Conservation (phyloP, 352 stramenopile species). For the Pythium phragmitis region DNA sequence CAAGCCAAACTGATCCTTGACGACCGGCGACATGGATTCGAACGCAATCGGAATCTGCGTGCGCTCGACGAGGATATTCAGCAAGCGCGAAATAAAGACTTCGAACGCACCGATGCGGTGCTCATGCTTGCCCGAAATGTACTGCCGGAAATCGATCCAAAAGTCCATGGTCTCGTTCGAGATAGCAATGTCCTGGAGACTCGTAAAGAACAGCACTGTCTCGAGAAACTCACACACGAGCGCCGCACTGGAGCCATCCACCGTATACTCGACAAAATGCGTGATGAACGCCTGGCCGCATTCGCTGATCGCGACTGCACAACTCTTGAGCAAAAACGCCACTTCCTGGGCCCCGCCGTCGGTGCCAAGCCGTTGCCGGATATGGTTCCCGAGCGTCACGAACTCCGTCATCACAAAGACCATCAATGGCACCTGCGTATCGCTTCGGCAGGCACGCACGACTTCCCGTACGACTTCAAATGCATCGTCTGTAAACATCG, state of each 20-base stretch:
- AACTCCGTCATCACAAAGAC: slow-evolving; percentile 80
- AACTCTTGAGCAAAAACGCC: slow-evolving; percentile 49
- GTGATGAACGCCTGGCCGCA: slow-evolving; percentile 76
- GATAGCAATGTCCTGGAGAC: slow-evolving; percentile 55
- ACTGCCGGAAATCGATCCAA: slow-evolving; percentile 76
- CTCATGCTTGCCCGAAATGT: slow-evolving; percentile 78
- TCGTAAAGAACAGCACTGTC: slow-evolving; percentile 66
- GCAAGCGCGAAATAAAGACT: slow-evolving; percentile 64
- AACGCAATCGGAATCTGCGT: slow-evolving; percentile 65
- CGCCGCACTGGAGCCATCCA: slow-evolving; percentile 53
- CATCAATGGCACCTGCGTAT: slow-evolving; percentile 68
- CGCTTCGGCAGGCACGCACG: slow-evolving; percentile 54
- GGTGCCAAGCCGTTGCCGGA: slow-evolving; percentile 34
- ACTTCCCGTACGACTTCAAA: slow-evolving; percentile 69
- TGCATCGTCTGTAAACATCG: slow-evolving; percentile 41
- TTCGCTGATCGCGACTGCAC: slow-evolving; percentile 58
- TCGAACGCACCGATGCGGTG: slow-evolving; percentile 67
- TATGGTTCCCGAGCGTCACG: slow-evolving; percentile 61
- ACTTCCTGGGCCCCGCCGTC: slow-evolving; percentile 29
- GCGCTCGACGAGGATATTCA: slow-evolving; percentile 68
- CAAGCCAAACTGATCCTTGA: slow-evolving; percentile 59
- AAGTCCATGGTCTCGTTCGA: slow-evolving; percentile 85
- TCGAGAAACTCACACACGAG: slow-evolving; percentile 80
- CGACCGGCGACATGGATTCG: slow-evolving; percentile 40
- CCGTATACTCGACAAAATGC: slow-evolving; percentile 78